Evolutionary conservation across 192 early-diverging fungal species (phyloP), one percentile per base, ranked within the genome.

Genomic region (Hyaloraphidium curvatum): DNA sequence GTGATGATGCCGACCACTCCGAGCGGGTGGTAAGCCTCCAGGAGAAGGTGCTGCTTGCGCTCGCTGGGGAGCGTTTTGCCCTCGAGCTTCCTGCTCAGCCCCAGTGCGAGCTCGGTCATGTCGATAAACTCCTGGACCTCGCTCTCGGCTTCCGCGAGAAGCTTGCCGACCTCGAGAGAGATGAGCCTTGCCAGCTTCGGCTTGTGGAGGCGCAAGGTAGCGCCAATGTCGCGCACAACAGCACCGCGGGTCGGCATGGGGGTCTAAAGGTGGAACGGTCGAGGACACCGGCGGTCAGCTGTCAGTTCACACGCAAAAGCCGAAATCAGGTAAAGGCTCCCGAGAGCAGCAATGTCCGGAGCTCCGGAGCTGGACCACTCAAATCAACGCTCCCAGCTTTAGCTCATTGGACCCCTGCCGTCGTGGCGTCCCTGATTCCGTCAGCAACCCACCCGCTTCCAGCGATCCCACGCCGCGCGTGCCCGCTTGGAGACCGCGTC

Each of bases 61-160:
- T 96, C 91, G 56, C 76, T 80, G 11, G 91, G 91, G 35, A 96
- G 76, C 19, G 92, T 80, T 26, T 72, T 52, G 7, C 91, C 91
- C 61, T 77, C 76, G 40, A 96, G 55, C 60, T 75, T 75, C 16
- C 91, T 78, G 31, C 77, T 76, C 2, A 96, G 71, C 22, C 91
- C 91, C 2, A 91, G 65, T 13, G 91, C 87, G 51, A 81, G 91
- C 58, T 96, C 91, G 25, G 82, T 77, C 50, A 96, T 80, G 63
- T 96, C 91, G 56, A 96, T 80, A 70, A 91, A 96, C 68, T 96
- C 91, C 59, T 96, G 91, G 28, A 96, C 79, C 59, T 96, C 91
- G 31, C 91, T 89, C 21, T 88, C 68, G 25, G 89, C 91, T 64
- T 96, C 91, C 13, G 87, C 75, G 51, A 82, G 54, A 55, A 96